Conservation (phyloP, 2,329 filamentous ascomycete species). For the Lasiodiplodia hormozganensis region DNA sequence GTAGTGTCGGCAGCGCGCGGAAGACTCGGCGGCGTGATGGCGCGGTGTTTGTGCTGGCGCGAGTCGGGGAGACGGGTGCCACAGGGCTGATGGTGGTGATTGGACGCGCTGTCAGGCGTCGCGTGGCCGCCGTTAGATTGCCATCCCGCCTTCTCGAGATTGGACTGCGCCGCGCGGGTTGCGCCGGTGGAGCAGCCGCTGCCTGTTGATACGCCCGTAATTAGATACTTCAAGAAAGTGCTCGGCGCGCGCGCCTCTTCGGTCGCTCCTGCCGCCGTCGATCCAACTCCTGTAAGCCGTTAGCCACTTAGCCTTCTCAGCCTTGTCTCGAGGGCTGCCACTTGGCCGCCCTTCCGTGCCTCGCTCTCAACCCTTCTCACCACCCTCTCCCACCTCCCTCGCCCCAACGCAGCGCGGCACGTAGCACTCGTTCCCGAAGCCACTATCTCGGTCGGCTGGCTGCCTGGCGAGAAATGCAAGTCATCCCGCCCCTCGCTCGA, state of each 20-base stretch:
- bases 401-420: background rate
- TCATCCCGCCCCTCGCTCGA: background rate
- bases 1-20: slow-evolving; percentile 7
- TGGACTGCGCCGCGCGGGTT: background rate
- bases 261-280: slow-evolving; percentile 22
- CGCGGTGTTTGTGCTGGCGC: background rate
- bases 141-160: background rate
- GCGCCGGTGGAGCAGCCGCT: background rate
- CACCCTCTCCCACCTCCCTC: background rate
- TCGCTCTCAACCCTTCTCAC: background rate
- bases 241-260: slow-evolving; percentile 12
- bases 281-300: slow-evolving; percentile 28
- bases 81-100: background rate
- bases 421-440: background rate
- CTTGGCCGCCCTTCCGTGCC: background rate
- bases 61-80: background rate
- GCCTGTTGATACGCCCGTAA: background rate
- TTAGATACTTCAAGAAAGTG: background rate
- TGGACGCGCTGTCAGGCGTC: background rate
- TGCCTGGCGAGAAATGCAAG: background rate
- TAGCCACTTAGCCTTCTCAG: slow-evolving; percentile 9
- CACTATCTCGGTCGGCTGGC: slow-evolving; percentile 14
- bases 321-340: background rate
- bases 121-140: slow-evolving; percentile 1
- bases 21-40: slow-evolving; percentile 3